phyloP scores from a whole-genome alignment of 306 rosid species.

The Urtica urens region DNA sequence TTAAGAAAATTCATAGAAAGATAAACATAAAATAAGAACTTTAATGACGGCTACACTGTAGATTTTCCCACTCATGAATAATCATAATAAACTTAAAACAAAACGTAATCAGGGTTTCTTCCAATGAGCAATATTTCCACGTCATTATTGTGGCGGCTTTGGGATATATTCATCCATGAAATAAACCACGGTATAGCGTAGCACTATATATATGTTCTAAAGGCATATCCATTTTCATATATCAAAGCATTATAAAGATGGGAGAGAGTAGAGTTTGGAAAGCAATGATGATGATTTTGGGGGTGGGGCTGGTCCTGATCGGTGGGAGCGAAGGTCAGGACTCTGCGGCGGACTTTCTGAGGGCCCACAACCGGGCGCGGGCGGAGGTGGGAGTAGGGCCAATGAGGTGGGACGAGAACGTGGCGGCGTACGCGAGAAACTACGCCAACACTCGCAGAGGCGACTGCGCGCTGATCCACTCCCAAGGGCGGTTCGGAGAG shows the following conservation, averaged over 20 bases:
- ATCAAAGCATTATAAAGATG: background rate
- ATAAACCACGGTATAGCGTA: no score
- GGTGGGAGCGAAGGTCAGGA: background rate
- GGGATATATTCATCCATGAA: no score
- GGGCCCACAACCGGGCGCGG: conserved; percentile 24
- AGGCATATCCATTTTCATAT: background rate
- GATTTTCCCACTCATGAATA: no score
- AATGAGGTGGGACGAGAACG: conserved; percentile 13
- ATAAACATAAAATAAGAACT: no score
- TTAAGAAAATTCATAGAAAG: background rate
- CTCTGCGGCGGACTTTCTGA: conserved; percentile 14
- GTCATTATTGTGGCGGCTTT: no score
- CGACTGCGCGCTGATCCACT: conserved; percentile 8
- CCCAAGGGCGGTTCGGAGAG: conserved; percentile 12
- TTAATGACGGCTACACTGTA: no score
- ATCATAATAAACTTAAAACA: no score
- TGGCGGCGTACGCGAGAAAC: conserved; percentile 14
- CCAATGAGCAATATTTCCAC: no score
- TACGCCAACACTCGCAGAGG: conserved; percentile 5
- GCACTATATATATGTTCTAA: no score
- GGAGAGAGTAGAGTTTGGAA: background rate
- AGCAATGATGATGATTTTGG: background rate
- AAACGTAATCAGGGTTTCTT: no score
- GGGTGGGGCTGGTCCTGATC: background rate
- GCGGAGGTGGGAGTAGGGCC: conserved; percentile 26